Conservation (phyloP, 148 eudicot genomes). For the Rhododendron henanense region DNA sequence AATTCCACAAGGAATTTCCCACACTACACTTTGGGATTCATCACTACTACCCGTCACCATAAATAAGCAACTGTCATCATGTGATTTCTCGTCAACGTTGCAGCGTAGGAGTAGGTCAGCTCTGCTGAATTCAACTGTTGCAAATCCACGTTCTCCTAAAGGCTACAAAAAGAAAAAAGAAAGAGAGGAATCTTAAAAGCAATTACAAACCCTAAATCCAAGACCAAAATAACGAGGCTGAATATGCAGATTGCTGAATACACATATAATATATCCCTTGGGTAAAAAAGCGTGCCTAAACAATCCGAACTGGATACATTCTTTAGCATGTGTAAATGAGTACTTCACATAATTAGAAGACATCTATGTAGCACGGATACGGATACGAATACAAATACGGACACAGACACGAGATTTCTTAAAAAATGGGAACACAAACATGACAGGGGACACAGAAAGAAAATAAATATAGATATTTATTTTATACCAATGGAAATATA, state of each 20-base stretch:
- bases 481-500: no score
- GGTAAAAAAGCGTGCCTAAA: background rate
- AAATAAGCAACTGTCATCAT: slow-evolving; percentile 31
- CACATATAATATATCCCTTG: background rate
- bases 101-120: slow-evolving; percentile 59
- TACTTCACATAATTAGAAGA: no score
- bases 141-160: slow-evolving; percentile 49
- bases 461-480: no score
- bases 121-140: slow-evolving; percentile 46
- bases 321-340: background rate
- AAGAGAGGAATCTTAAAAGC: background rate
- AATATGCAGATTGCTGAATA: background rate
- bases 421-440: no score
- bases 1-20: slow-evolving; percentile 77
- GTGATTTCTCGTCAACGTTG: slow-evolving; percentile 22
- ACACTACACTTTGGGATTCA: slow-evolving; percentile 25
- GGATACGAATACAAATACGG: no score
- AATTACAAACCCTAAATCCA: background rate
- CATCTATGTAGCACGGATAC: no score
- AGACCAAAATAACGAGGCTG: background rate
- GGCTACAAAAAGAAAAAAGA: slow-evolving; percentile 37
- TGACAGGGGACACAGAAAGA: no score
- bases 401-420: no score
- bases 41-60: slow-evolving; percentile 11
- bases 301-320: background rate